Conservation (phyloP, 768 basidiomycete genomes). For the Ramaria rubella region DNA sequence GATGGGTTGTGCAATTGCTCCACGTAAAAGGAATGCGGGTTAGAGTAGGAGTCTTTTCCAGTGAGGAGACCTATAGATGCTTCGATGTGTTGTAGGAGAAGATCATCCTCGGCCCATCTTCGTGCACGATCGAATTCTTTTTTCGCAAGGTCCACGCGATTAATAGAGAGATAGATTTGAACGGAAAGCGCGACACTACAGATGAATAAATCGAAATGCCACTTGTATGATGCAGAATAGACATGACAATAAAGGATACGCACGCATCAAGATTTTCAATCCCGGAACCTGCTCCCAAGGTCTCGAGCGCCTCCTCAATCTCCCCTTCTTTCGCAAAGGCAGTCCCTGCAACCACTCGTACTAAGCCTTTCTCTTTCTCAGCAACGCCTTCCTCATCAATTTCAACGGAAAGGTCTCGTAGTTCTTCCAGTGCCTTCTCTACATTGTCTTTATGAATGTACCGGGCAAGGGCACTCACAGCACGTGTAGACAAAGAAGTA, state of each 20-base stretch:
- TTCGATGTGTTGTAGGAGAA: slow-evolving; percentile 85
- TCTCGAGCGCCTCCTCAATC: slow-evolving; percentile 88
- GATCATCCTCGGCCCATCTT: slow-evolving; percentile 82
- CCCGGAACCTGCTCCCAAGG: slow-evolving; percentile 59
- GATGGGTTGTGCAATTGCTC: slow-evolving; percentile 81
- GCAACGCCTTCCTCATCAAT: slow-evolving; percentile 64
- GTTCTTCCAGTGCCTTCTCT: slow-evolving; percentile 61
- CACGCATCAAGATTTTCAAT: slow-evolving; percentile 85
- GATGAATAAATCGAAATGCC: neutral
- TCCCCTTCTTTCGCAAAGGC: slow-evolving; percentile 82
- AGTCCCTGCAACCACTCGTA: slow-evolving; percentile 77
- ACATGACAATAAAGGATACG: slow-evolving; percentile 26
- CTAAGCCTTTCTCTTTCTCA: slow-evolving; percentile 65
- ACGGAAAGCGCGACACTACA: slow-evolving; percentile 72
- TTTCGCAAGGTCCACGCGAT: slow-evolving; percentile 80
- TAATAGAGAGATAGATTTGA: slow-evolving; percentile 87
- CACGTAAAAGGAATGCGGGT: slow-evolving; percentile 60
- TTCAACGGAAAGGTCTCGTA: slow-evolving; percentile 82
- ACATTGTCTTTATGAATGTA: slow-evolving; percentile 42
- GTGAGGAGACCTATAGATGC: slow-evolving; percentile 71
- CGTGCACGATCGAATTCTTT: slow-evolving; percentile 80
- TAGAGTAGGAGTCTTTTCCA: slow-evolving; percentile 52
- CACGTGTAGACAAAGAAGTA: slow-evolving; percentile 63
- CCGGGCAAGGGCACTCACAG: slow-evolving; percentile 66
- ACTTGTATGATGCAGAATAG: neutral